Evolutionary conservation across 1,284 basidiomycete species (phyloP).

Genomic region (Boletus calvinii): DNA sequence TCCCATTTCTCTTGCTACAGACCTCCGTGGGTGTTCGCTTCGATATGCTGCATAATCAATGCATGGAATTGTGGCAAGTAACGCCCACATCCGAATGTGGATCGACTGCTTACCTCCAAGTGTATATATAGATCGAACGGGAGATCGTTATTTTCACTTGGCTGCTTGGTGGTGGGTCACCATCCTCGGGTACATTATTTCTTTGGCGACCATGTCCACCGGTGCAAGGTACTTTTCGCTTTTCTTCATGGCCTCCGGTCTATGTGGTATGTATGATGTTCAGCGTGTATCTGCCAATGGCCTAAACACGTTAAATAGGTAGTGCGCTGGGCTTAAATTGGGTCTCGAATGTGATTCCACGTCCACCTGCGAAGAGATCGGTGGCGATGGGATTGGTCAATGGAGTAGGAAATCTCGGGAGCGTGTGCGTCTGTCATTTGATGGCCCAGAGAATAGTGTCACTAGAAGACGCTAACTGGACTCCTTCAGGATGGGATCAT

Average conservation of each 20-base stretch:
- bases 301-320: constrained; percentile 34
- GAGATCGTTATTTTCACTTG: constrained; percentile 71
- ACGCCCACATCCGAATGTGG: background rate
- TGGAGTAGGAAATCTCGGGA: constrained; percentile 33
- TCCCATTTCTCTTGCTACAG: constrained; percentile 31
- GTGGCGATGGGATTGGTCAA: constrained; percentile 43
- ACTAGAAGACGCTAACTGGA: background rate
- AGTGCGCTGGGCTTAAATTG: constrained; percentile 61
- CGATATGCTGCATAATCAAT: constrained; percentile 52
- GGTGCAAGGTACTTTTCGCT: constrained; percentile 61
- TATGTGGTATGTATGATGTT: constrained; percentile 45
- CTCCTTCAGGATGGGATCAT: constrained; percentile 46
- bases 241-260: constrained; percentile 63
- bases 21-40: constrained; percentile 40
- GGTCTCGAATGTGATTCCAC: constrained; percentile 60
- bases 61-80: constrained; percentile 64
- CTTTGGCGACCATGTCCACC: constrained; percentile 51
- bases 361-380: constrained; percentile 60
- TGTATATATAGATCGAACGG: constrained; percentile 49
- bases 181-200: constrained; percentile 63
- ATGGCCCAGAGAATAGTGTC: background rate
- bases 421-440: constrained; percentile 23
- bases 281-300: background rate
- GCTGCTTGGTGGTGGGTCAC: constrained; percentile 58
- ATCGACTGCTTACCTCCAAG: background rate